phyloP scores from a whole-genome alignment of 108 stramenopile genomes.

The Nitzschia sp. region DNA sequence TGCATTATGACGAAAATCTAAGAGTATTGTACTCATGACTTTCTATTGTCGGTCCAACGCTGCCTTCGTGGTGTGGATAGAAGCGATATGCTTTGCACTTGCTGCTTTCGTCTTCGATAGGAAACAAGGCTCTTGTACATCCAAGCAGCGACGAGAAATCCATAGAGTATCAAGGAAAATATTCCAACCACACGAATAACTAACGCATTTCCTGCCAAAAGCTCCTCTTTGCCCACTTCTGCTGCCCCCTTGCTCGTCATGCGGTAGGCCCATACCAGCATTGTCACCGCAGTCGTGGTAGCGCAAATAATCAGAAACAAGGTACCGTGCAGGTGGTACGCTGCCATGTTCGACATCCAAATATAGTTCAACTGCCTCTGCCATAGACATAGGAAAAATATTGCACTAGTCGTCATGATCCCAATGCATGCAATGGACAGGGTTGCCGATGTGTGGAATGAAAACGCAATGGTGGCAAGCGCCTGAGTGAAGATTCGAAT shows the following conservation, averaged over 20 bases:
- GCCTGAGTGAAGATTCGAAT: constrained; percentile 1
- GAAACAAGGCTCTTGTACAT: neutral
- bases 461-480: neutral
- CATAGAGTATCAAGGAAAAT: neutral
- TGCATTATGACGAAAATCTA: no score
- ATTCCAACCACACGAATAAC: neutral
- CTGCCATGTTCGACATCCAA: constrained; percentile 4
- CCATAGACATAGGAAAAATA: neutral
- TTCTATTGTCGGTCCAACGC: no score
- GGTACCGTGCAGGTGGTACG: neutral
- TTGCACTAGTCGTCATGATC: neutral
- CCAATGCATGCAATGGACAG: constrained; percentile 3
- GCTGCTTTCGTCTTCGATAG: neutral
- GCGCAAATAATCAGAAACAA: constrained; percentile 3
- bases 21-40: no score
- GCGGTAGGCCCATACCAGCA: constrained; percentile 1
- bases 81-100: no score
- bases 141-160: neutral
- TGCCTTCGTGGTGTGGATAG: no score
- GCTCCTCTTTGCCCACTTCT: no score
- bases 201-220: neutral
- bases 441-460: constrained; percentile 1
- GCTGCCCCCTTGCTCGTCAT: neutral
- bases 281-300: neutral
- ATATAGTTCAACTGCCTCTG: neutral